Conservation (phyloP, 768 basidiomycete species). For the Multifurca ochricompacta region DNA sequence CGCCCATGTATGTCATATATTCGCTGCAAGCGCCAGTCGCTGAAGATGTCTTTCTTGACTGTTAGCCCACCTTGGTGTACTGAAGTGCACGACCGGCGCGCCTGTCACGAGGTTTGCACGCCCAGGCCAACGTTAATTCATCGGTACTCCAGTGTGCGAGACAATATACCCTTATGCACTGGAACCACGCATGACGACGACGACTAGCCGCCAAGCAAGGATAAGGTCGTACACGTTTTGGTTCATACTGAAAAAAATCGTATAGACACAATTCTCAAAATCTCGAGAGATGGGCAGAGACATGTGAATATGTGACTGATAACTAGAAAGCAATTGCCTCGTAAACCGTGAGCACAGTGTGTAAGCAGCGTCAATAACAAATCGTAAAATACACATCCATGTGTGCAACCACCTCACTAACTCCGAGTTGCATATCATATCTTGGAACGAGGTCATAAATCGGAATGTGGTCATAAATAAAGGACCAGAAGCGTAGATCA, state of each 20-base stretch:
- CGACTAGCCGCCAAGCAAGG: no score
- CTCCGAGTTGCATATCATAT: background rate
- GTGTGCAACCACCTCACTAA: no score
- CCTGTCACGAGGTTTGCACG: conserved; percentile 15
- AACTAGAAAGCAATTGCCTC: background rate
- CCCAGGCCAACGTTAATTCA: background rate
- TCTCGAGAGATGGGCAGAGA: background rate
- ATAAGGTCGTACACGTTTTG: background rate
- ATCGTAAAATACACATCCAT: conserved; percentile 18
- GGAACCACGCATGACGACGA: background rate
- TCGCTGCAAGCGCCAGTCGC: background rate
- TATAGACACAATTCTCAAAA: background rate
- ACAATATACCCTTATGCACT: background rate
- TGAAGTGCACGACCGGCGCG: conserved; percentile 13
- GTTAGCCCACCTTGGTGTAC: conserved; percentile 12
- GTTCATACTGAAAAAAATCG: no score
- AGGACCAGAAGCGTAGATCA: background rate
- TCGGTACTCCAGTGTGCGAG: background rate
- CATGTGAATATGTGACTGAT: background rate
- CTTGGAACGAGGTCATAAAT: background rate
- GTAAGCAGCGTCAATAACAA: conserved; percentile 1
- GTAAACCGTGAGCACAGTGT: background rate
- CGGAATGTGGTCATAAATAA: background rate
- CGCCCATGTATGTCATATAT: conserved; percentile 15
- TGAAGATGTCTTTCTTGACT: background rate